phyloP scores from a whole-genome alignment of 164 flowering plant species.

The Umbellularia californica region DNA sequence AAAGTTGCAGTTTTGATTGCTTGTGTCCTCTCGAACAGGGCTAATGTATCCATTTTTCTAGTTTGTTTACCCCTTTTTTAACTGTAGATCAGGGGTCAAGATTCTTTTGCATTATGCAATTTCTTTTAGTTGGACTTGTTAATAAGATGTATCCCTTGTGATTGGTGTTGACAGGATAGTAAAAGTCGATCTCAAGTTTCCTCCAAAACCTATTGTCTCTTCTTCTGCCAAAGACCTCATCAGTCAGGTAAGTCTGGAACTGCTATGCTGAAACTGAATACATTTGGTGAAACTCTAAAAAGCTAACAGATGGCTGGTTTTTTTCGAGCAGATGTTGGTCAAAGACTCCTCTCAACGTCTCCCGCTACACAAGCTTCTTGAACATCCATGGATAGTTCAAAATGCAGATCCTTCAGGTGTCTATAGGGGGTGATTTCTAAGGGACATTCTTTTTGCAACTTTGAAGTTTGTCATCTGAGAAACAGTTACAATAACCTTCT shows the following conservation, averaged over 20 bases:
- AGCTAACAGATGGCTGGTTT: not conserved
- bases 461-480: not conserved
- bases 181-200: slow-evolving; percentile 91
- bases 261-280: not conserved
- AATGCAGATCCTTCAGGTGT: slow-evolving; percentile 96
- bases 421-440: slow-evolving; percentile 31
- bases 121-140: too few relatives aligned
- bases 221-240: slow-evolving; percentile 90
- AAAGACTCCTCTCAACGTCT: slow-evolving; percentile 80
- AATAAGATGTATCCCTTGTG: too few relatives aligned
- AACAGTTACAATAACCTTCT: not conserved
- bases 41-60: too few relatives aligned
- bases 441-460: not conserved
- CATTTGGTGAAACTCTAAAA: not conserved
- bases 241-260: slow-evolving; percentile 56
- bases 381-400: slow-evolving; percentile 96
- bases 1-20: too few relatives aligned
- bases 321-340: slow-evolving; percentile 67
- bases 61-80: too few relatives aligned
- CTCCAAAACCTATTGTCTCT: slow-evolving; percentile 75
- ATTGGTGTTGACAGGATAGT: slow-evolving; percentile 52
- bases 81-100: too few relatives aligned
- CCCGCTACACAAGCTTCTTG: slow-evolving; percentile 86
- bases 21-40: too few relatives aligned
- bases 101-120: too few relatives aligned